Base-by-base conservation (phyloP, 345 rosid species). In the Anacardium occidentale region DNA sequence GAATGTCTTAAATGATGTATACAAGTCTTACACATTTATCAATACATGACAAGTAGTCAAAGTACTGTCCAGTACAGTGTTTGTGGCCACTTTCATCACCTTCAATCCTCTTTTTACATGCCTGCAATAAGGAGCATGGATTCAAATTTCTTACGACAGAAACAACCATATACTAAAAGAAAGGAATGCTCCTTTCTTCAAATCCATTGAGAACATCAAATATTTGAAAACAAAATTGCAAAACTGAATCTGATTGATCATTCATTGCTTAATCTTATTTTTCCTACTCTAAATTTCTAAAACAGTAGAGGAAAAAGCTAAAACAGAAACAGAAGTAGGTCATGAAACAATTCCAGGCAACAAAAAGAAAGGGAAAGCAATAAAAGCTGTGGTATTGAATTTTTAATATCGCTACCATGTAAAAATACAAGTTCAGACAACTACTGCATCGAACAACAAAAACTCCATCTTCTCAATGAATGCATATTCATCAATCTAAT, bases 51-150 rank as follows among this genome's bases (percentile, higher is more conserved):
- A 55, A 37, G 77, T 77, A 81, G 65, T 81, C 84, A 71, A 81
- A 81, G 71, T 81, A 77, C 68, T 78, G 84, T 42, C 84, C 81
- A 0, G 81, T 81, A 61, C 84, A 81, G 48, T 78, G 84, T 64
- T 79, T 79, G 45, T 29, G 26, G 45, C 58, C 82, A 11, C 25
- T 62, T 0, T 77, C 74, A 65, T 83, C 83, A 22, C 69, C 76
- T 50, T 66, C 68, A 56, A 83, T 62, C 75, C 85, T 79, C 79
- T 83, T 83, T 20, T 72, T 14, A 9, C 85, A 83, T 58, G 74
- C 79, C 85, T 83, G 78, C 42, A 62, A 60, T 18, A 21, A 66
- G 56, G 15, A 24, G 20, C 56, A 53, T 3, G 5, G 20, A 15
- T 37, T 34, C 26, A 69, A 3, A 34, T 7, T 20, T 61, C 53